Percentiles rank a stretch among this genome's conserved stretches.
Conservation (phyloP, 768 basidiomycete species). For the Termitomyces sp. region DNA sequence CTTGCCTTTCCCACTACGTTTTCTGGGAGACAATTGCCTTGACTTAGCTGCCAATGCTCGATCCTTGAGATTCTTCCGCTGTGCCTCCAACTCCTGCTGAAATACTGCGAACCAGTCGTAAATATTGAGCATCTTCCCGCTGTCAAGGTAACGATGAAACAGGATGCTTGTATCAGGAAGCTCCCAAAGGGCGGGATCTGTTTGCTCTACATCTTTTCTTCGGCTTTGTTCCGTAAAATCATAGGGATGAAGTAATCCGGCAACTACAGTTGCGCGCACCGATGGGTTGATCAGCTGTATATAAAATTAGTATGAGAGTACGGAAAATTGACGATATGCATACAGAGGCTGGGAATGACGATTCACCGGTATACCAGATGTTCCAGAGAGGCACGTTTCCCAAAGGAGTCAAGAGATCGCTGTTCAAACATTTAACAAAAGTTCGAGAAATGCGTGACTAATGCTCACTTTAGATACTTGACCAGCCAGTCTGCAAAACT, state of each 20-base stretch:
- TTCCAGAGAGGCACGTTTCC: constrained; percentile 58
- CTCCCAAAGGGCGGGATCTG: constrained; percentile 33
- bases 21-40: constrained; percentile 9
- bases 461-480: constrained; percentile 44
- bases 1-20: constrained; percentile 14
- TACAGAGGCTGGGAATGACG: constrained; percentile 67
- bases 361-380: constrained; percentile 65
- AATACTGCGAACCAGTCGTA: constrained; percentile 90
- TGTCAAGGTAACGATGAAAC: constrained; percentile 71
- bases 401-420: constrained; percentile 36
- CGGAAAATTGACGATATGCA: constrained; percentile 1
- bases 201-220: constrained; percentile 4
- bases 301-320: background rate
- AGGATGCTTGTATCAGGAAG: constrained; percentile 75
- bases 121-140: constrained; percentile 78
- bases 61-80: constrained; percentile 27
- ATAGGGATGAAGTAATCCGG: constrained; percentile 56
- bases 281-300: constrained; percentile 66
- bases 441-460: background rate
- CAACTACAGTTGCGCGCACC: constrained; percentile 51
- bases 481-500: constrained; percentile 46
- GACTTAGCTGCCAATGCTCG: constrained; percentile 3
- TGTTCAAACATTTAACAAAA: constrained; percentile 16
- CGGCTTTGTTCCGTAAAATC: constrained; percentile 30
- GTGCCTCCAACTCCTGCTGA: constrained; percentile 56